Evolutionary conservation across 2,329 filamentous ascomycete genomes (phyloP).

Genomic region (Monosporascus sp.): DNA sequence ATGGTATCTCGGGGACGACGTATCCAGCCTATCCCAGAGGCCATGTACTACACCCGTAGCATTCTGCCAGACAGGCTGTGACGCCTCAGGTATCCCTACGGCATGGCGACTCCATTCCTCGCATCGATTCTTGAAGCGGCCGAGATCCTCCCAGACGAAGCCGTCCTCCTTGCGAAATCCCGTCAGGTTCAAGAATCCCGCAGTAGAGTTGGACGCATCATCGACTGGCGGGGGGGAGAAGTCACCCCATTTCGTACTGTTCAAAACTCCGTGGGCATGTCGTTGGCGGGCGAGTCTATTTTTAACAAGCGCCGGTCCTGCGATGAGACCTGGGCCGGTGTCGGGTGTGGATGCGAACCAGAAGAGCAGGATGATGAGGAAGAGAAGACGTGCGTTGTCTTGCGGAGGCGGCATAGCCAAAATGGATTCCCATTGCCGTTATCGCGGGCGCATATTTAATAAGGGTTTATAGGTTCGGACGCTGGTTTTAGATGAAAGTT

Average conservation of each 20-base stretch:
- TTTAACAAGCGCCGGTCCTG: conserved; percentile 34
- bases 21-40: conserved; percentile 61
- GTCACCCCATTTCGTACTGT: conserved; percentile 54
- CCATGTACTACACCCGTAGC: conserved; percentile 71
- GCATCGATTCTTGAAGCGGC: conserved; percentile 59
- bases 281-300: conserved; percentile 47
- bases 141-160: conserved; percentile 72
- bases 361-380: conserved; percentile 38
- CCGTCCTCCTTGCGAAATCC: conserved; percentile 70
- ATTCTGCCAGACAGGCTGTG: conserved; percentile 63
- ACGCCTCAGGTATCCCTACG: conserved; percentile 34
- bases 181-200: conserved; percentile 62
- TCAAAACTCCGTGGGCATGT: conserved; percentile 47
- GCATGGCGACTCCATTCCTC: conserved; percentile 54
- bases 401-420: conserved; percentile 42
- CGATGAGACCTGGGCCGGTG: conserved; percentile 34
- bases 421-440: conserved; percentile 22
- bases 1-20: conserved; percentile 39
- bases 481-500: background rate
- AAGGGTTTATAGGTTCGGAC: background rate
- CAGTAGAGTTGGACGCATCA: conserved; percentile 21
- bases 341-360: conserved; percentile 40
- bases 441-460: conserved; percentile 7
- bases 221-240: conserved; percentile 40
- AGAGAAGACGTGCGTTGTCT: conserved; percentile 38